Evolutionary conservation across 2,329 filamentous ascomycete genomes (phyloP), one percentile per base, ranked within the genome.

Genomic region (Stagonosporopsis vannaccii): DNA sequence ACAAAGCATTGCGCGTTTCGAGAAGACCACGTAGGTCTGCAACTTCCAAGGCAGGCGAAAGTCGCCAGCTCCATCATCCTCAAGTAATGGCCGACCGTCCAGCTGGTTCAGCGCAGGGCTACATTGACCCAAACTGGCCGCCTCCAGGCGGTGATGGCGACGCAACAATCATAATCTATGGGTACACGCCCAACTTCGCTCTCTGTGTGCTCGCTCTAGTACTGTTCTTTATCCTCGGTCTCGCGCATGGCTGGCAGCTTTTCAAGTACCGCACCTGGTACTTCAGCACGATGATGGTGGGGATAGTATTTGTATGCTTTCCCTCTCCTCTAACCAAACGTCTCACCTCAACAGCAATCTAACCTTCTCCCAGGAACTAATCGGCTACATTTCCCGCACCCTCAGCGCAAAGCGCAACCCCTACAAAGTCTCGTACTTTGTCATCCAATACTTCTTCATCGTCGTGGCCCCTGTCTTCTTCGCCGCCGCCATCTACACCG

Each of bases 361-460:
- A 17, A n/a, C 2, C 2, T 2, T 6, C 15, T 4, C 22, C 8
- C 41, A 66, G 61, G 64, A 72, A n/a, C 66, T 73, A 11, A 78
- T 75, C 0, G 76, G 80, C 7, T 83, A 82, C 60, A 68, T 77
- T 2, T 76, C 78, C 5, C 79, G 79, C 56, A 74, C 78, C 6
- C 72, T 83, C 12, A 61, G 52, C 42, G 56, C 65, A 23, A 50
- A 79, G 60, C 72, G 78, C 40, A 77, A 85, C 58, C 84, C 84
- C 0, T 85, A 85, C 68, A 75, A 80, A 57, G 76, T 85, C 15
- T 71, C 80, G 33, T 85, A 80, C 75, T 86, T 86, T 61, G 82
- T 86, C 35, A 72, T 84, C 41, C 82, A 85, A 65, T 86, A 85
- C 75, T 86, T 86, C 76, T 84, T 84, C 76, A 84, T 86, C 68